phyloP scores from a whole-genome alignment of 2,329 filamentous ascomycete species.

The Alternaria ventricosa region DNA sequence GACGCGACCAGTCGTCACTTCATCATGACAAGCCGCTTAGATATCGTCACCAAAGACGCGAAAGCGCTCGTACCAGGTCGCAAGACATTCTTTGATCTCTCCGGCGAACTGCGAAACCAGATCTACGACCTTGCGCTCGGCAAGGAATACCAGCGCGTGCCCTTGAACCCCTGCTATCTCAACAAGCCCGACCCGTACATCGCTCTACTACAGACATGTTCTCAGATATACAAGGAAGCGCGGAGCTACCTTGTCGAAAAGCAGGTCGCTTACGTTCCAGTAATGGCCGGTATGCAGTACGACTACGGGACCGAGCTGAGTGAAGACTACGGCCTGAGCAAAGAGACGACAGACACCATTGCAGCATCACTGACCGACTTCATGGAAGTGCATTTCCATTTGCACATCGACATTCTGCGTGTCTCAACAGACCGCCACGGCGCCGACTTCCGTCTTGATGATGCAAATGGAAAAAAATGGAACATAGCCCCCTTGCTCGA shows the following conservation, averaged over 20 bases:
- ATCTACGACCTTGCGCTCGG: slow-evolving; percentile 1
- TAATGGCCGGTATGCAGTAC: slow-evolving; percentile 2
- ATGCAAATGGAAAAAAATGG: background rate
- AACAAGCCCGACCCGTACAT: background rate
- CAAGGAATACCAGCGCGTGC: background rate
- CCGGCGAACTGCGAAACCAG: slow-evolving; percentile 7
- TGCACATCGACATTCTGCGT: slow-evolving; percentile 1
- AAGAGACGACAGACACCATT: slow-evolving; percentile 5
- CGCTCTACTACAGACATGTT: background rate
- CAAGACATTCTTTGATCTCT: slow-evolving; percentile 2
- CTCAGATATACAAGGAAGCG: slow-evolving; percentile 2
- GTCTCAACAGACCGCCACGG: background rate
- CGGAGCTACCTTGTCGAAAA: slow-evolving; percentile 2
- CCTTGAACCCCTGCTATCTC: background rate
- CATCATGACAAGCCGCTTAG: background rate
- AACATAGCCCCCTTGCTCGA: background rate
- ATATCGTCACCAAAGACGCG: background rate
- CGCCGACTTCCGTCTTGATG: background rate
- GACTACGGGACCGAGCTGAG: background rate
- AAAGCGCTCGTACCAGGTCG: background rate
- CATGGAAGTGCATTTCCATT: slow-evolving; percentile 1
- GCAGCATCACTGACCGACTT: slow-evolving; percentile 1
- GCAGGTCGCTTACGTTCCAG: slow-evolving; percentile 1
- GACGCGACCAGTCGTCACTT: background rate
- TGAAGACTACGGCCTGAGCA: background rate